Evolutionary conservation across 2,329 filamentous ascomycete species (phyloP).

Genomic region (Ciborinia camelliae): DNA sequence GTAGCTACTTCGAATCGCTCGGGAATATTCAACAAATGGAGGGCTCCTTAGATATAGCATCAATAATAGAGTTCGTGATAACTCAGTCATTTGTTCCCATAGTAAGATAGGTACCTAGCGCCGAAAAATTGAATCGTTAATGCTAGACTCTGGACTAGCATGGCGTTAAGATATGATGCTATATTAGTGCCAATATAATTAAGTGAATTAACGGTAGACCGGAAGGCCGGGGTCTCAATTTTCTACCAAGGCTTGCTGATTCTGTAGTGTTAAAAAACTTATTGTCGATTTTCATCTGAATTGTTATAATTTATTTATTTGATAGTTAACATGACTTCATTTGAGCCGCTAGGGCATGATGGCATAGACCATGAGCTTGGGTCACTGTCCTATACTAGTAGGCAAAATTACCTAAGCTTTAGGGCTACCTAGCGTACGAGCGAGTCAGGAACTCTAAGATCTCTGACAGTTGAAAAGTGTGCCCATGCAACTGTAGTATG

Average conservation of each 20-base stretch:
- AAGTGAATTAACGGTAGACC: background rate
- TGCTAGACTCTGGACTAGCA: background rate
- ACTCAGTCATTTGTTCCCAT: background rate
- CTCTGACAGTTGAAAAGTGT: background rate
- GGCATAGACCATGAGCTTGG: background rate
- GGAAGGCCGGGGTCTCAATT: no score
- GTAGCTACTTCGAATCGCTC: background rate
- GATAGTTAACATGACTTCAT: background rate
- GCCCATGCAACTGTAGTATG: background rate
- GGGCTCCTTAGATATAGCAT: background rate
- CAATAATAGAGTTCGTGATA: background rate
- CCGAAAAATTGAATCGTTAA: background rate
- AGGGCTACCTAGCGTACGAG: no score
- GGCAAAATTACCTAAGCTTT: no score
- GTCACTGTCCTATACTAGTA: background rate
- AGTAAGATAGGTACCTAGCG: background rate
- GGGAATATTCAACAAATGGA: accelerated
- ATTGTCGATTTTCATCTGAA: background rate
- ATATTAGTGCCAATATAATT: background rate
- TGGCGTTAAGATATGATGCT: background rate
- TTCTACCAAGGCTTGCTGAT: background rate
- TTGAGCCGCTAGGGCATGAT: background rate
- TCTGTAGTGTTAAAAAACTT: background rate
- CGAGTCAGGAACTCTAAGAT: no score
- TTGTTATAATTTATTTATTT: background rate